phyloP scores from a whole-genome alignment of 1,284 basidiomycete species.

The Pseudomicrostroma phylloplanum region DNA sequence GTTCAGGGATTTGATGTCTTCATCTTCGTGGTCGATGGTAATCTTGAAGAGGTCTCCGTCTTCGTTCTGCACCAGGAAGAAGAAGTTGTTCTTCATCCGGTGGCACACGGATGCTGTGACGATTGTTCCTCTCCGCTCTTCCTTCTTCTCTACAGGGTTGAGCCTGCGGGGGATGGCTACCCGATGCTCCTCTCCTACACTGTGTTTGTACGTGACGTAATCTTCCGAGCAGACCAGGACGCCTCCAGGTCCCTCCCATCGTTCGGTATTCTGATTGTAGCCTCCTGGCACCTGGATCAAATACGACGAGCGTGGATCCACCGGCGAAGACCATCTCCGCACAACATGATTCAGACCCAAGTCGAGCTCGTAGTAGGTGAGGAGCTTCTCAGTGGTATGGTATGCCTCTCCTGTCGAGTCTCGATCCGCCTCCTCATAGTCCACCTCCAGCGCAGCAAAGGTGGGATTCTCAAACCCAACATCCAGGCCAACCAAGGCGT shows the following conservation, averaged over 20 bases:
- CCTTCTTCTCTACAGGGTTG: constrained; percentile 31
- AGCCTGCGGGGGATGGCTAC: constrained; percentile 46
- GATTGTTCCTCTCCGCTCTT: constrained; percentile 34
- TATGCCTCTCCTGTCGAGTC: constrained; percentile 44
- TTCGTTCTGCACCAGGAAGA: constrained; percentile 47
- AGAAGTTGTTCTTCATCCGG: constrained; percentile 49
- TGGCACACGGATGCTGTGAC: constrained; percentile 47
- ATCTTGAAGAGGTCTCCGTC: constrained; percentile 50
- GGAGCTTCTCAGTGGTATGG: constrained; percentile 32
- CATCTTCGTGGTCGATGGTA: constrained; percentile 49
- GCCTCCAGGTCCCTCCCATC: constrained; percentile 49
- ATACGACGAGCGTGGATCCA: constrained; percentile 36
- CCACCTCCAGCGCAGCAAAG: constrained; percentile 48
- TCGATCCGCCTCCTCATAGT: constrained; percentile 46
- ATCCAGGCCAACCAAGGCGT: constrained; percentile 46
- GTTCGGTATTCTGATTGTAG: constrained; percentile 43
- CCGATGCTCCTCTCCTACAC: constrained; percentile 42
- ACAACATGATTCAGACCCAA: constrained; percentile 50
- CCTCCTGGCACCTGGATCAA: constrained; percentile 48
- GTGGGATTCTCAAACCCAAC: constrained; percentile 49
- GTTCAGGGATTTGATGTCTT: constrained; percentile 39
- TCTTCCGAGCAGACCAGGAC: constrained; percentile 49
- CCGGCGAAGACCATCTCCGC: constrained; percentile 45
- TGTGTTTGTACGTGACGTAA: constrained; percentile 49
- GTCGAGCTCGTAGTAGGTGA: constrained; percentile 51